phyloP scores from a whole-genome alignment of 352 stramenopile genomes.

The Pythium guiyangense region DNA sequence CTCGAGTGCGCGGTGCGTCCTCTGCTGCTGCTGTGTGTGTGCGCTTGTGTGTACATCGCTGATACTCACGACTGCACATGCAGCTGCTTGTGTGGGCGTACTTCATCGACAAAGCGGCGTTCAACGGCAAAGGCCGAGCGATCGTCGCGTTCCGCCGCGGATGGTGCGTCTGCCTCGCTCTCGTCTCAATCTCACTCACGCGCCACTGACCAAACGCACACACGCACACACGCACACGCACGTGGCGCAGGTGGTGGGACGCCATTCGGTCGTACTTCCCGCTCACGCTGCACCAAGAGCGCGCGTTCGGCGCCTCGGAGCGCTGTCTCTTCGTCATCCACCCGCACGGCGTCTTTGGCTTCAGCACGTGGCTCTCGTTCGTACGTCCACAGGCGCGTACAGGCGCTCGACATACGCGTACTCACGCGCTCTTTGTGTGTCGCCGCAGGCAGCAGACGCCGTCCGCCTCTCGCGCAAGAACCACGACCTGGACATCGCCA shows the following conservation, averaged over 20 bases:
- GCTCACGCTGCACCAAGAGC: conserved; percentile 32
- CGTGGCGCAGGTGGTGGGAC: conserved; percentile 33
- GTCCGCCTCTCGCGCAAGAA: conserved; percentile 31
- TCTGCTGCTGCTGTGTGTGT: background rate
- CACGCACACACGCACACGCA: no score
- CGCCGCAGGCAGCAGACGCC: conserved; percentile 25
- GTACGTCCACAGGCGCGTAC: no score
- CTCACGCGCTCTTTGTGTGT: no score
- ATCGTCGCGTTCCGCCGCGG: conserved; percentile 22
- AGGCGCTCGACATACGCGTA: no score
- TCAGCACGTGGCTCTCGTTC: conserved; percentile 44
- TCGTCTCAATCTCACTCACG: background rate
- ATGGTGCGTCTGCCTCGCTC: conserved; percentile 21
- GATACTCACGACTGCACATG: background rate
- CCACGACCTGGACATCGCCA: conserved; percentile 31
- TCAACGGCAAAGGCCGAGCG: conserved; percentile 34
- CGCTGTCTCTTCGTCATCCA: conserved; percentile 43
- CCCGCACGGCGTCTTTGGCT: conserved; percentile 47
- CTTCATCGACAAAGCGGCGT: conserved; percentile 30
- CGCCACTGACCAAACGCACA: background rate
- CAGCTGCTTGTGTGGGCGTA: conserved; percentile 28
- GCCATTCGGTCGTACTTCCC: conserved; percentile 37
- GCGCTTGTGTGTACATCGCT: background rate
- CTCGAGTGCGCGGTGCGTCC: conserved; percentile 16
- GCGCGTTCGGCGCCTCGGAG: conserved; percentile 26